Evolutionary conservation across 768 basidiomycete species (phyloP).

Genomic region (Sporobolomyces phaffii): DNA sequence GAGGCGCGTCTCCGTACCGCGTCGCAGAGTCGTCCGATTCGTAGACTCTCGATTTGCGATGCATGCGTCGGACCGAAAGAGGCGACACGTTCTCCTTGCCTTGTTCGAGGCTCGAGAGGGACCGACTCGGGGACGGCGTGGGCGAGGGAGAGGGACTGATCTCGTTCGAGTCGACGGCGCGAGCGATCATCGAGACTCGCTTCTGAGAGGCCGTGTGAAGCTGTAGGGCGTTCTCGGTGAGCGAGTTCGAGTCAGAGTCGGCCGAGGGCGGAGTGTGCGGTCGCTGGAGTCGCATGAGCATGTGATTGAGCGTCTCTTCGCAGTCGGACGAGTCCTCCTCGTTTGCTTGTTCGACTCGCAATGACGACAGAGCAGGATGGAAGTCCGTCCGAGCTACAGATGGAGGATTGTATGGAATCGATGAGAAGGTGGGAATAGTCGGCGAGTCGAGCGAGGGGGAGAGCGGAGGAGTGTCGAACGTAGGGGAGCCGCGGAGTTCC

Average conservation of each 20-base stretch:
- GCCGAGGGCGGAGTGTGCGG: slow-evolving; percentile 32
- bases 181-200: slow-evolving; percentile 23
- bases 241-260: background rate
- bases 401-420: slow-evolving; percentile 5
- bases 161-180: slow-evolving; percentile 11
- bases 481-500: background rate
- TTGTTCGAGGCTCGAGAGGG: background rate
- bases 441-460: slow-evolving; percentile 17
- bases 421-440: slow-evolving; percentile 4
- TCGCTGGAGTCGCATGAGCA: slow-evolving; percentile 32
- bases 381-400: slow-evolving; percentile 19
- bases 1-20: slow-evolving; percentile 13
- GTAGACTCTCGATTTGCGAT: slow-evolving; percentile 18
- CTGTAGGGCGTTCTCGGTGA: slow-evolving; percentile 22
- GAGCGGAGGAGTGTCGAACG: background rate
- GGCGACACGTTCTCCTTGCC: slow-evolving; percentile 22
- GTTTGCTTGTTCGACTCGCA: background rate
- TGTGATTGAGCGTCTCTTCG: slow-evolving; percentile 30
- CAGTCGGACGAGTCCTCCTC: slow-evolving; percentile 23
- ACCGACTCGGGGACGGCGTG: background rate
- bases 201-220: slow-evolving; percentile 21
- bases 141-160: background rate
- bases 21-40: slow-evolving; percentile 9
- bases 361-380: slow-evolving; percentile 18
- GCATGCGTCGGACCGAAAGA: background rate